Base-by-base conservation (phyloP, 768 basidiomycete species). In the Neoboletus brunneissimus region DNA sequence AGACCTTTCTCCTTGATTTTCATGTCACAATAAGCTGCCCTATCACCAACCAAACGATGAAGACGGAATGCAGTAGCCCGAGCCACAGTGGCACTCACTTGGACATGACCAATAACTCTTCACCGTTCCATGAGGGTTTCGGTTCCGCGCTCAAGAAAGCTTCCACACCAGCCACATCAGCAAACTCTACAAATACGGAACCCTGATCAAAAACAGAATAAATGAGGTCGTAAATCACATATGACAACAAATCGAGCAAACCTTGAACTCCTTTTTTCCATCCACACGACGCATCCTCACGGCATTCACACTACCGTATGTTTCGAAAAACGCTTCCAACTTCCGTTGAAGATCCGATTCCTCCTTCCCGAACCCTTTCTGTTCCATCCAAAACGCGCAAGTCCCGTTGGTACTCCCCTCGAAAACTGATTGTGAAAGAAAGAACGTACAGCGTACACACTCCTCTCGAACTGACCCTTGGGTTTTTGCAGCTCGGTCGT, bases 1-100 rank as follows among this genome's bases (percentile, higher is more conserved):
- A 97, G 80, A 11, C 92, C 93, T 73, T 97, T 94, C 74, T 96
- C 91, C 71, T 91, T 88, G 72, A 94, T 89, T 75, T 97, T 98
- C 94, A 94, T 94, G 61, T 92, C 85, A 64, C 93, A 93, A 71
- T 97, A 97, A 9, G 78, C 89, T 60, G 86, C 86, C 67, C 91
- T 93, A 59, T 31, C 4, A 12, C n/a, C 23, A 8, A 34, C 3
- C 44, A 16, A 56, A 48, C 20, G 5, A 18, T 57, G 29, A 56
- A 35, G 34, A 31, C 11, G 20, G 10, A 18, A 47, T 11, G n/a
- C 5, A 16, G 51, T 18, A 4, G 27, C 32, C n/a, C 12, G 5
- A 31, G 31, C 23, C 10, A 51, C 40, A 25, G 5, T 11, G 5
- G 38, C 5, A 72, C 84, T 54, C 63, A 92, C 89, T 98, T 98